These are phyloP conservation scores for Pseudoperonospora humuli DNA, from an alignment of 352 stramenopile species.

Conservation along the genomic window DNA sequence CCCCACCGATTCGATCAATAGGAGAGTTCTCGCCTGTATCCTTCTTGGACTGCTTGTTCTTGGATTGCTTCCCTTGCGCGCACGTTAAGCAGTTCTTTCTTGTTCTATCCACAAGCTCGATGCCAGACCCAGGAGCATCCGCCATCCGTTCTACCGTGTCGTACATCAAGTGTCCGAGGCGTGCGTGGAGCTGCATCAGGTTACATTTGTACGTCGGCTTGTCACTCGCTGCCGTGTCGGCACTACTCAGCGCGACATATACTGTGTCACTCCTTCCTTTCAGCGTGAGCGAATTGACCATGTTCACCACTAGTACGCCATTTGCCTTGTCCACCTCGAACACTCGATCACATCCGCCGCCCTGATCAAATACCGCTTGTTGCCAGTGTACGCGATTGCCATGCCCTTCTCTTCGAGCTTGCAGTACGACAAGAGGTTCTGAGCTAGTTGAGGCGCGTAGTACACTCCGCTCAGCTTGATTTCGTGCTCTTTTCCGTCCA, in stretches of 20 bases:
- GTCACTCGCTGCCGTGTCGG: too few relatives aligned
- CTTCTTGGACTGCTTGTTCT: slow-evolving; percentile 1
- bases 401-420: background rate
- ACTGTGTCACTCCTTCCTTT: background rate
- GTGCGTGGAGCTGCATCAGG: too few relatives aligned
- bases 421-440: slow-evolving; percentile 1
- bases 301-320: background rate
- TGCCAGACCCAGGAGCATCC: background rate
- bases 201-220: too few relatives aligned
- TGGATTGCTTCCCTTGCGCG: slow-evolving; percentile 3
- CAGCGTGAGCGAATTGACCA: background rate
- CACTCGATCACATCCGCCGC: background rate
- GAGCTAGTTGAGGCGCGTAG: background rate
- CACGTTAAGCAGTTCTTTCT: slow-evolving; percentile 1
- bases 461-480: background rate
- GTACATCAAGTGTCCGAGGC: too few relatives aligned
- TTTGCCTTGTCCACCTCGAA: background rate
- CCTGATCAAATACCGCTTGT: background rate
- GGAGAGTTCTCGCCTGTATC: slow-evolving; percentile 3
- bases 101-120: background rate
- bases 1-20: slow-evolving; percentile 5
- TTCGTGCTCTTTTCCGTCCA: background rate
- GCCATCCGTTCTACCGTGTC: slow-evolving; percentile 3
- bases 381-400: background rate
- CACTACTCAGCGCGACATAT: background rate